These are phyloP conservation scores for Chimonanthus salicifolius DNA, from an alignment of 164 flowering plant species.

Conservation along the genomic window DNA sequence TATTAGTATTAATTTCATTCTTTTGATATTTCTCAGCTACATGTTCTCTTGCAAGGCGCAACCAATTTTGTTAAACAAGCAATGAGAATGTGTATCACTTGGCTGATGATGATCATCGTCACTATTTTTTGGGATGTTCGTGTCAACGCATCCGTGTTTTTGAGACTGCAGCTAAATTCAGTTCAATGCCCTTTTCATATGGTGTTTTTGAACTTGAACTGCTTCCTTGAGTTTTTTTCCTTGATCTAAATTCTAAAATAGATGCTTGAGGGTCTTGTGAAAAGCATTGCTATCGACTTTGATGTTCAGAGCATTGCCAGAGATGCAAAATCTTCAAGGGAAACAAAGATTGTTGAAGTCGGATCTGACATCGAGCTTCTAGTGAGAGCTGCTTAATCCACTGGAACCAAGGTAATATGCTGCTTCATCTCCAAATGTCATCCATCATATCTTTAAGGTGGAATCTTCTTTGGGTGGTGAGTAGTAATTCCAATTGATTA, in stretches of 20 bases:
- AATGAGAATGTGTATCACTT: too few relatives aligned
- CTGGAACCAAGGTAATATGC: not conserved
- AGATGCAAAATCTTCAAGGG: slow-evolving; percentile 72
- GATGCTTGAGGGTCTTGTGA: slow-evolving; percentile 88
- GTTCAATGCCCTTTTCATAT: not conserved
- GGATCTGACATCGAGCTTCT: slow-evolving; percentile 74
- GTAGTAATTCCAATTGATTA: too few relatives aligned
- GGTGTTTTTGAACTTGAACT: not conserved
- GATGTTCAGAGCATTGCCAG: slow-evolving; percentile 70
- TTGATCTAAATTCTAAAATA: slow-evolving; percentile 20
- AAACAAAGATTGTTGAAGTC: slow-evolving; percentile 72
- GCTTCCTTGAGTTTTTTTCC: not conserved
- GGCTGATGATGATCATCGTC: too few relatives aligned
- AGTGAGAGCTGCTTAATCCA: slow-evolving; percentile 16
- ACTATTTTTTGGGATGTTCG: too few relatives aligned
- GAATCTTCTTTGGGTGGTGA: too few relatives aligned
- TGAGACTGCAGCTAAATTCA: not conserved
- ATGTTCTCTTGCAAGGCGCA: too few relatives aligned
- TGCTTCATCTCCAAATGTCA: not conserved
- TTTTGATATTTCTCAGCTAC: too few relatives aligned
- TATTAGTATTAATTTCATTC: not conserved
- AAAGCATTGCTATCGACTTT: slow-evolving; percentile 71
- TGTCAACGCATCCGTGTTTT: not conserved
- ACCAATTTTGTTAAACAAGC: too few relatives aligned
- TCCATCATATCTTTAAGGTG: not conserved